Evolutionary conservation across 176 grass and related monocot genomes (phyloP).

Genomic region (Oryza australiensis): DNA sequence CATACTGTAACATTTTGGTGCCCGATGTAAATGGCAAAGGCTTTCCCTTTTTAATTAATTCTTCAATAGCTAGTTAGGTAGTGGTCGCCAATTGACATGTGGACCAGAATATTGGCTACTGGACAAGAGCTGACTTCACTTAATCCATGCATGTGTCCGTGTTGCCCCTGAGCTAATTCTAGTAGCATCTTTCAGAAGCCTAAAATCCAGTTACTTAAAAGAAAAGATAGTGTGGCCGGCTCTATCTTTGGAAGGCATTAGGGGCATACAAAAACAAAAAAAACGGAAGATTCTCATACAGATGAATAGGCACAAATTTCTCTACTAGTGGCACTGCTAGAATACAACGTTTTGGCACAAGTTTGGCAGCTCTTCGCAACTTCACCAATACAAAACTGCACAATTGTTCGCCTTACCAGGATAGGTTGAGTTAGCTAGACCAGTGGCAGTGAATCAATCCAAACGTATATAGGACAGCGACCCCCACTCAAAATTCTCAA

Average conservation of each 20-base stretch:
- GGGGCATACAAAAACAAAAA: neutral
- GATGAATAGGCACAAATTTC: constrained; percentile 11
- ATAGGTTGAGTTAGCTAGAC: constrained; percentile 17
- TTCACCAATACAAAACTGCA: neutral
- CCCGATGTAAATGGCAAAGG: neutral
- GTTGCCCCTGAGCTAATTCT: neutral
- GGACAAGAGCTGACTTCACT: neutral
- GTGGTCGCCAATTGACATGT: neutral
- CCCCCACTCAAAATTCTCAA: neutral
- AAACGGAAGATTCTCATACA: constrained; percentile 15
- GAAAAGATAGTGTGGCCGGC: neutral
- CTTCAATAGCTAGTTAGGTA: neutral
- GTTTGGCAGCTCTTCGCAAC: constrained; percentile 2
- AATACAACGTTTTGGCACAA: neutral
- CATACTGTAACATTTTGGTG: neutral
- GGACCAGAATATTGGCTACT: neutral
- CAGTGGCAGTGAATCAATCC: neutral
- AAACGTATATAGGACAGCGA: neutral
- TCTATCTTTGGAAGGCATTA: constrained; percentile 2
- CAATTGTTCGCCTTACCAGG: neutral
- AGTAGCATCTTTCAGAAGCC: neutral
- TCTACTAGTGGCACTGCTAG: neutral
- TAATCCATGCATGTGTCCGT: neutral
- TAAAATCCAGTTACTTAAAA: neutral
- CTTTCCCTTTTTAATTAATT: constrained; percentile 7